A percentile compares a stretch with the other conserved stretches of the same genome.
Conservation (phyloP, 164 flowering plant species). For the Piper betle region DNA sequence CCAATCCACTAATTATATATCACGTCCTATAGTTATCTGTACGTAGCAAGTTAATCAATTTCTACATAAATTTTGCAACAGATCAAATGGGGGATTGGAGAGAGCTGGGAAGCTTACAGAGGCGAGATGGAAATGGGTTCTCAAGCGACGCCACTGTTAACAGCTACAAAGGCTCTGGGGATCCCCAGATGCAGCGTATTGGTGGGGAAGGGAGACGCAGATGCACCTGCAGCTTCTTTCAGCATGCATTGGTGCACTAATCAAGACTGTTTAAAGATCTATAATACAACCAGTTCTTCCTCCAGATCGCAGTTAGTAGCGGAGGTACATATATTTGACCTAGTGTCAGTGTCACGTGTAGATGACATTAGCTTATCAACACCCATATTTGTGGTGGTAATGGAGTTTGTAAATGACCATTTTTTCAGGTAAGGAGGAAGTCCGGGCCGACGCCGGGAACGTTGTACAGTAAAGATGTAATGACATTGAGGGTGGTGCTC, state of each 20-base stretch:
- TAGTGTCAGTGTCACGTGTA: too few species aligned
- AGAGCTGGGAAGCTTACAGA: slow-evolving; percentile 15
- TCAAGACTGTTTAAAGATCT: slow-evolving; percentile 12
- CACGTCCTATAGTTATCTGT: neutral
- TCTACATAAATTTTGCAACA: neutral
- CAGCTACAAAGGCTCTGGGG: slow-evolving; percentile 8
- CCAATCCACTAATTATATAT: neutral
- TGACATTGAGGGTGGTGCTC: slow-evolving; percentile 8
- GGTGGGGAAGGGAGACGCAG: slow-evolving; percentile 4
- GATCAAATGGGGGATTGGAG: slow-evolving; percentile 7
- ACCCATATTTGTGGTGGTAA: too few species aligned
- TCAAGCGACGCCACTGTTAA: slow-evolving; percentile 10
- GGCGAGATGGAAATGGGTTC: slow-evolving; percentile 7
- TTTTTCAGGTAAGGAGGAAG: slow-evolving; percentile 12
- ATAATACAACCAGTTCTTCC: neutral
- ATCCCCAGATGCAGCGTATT: slow-evolving; percentile 10
- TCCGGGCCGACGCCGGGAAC: neutral
- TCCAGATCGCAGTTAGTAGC: slow-evolving; percentile 5
- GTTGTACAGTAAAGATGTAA: slow-evolving; percentile 13
- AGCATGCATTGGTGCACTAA: slow-evolving; percentile 8
- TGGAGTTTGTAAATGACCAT: too few species aligned
- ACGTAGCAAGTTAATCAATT: neutral
- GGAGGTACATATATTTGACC: slow-evolving; percentile 6
- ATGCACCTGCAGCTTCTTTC: slow-evolving; percentile 2
- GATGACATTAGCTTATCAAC: too few species aligned